These are phyloP conservation scores for Noccaea caerulescens DNA, from an alignment of 345 rosid genomes.

Conservation along the genomic window DNA sequence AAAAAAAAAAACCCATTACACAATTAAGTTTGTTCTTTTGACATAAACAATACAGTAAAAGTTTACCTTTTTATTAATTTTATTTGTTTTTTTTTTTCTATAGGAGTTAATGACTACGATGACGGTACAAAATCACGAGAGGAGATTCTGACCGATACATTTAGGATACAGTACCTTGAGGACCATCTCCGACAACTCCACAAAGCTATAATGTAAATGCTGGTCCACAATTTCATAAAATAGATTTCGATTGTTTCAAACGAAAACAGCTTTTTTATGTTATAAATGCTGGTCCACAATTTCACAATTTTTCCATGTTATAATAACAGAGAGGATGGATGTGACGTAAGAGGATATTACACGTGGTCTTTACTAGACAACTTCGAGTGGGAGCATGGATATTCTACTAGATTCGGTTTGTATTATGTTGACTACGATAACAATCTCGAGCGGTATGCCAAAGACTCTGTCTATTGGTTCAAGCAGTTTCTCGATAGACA, in stretches of 20 bases:
- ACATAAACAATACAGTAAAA: not conserved
- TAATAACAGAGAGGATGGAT: constrained; percentile 45
- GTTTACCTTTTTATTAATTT: not conserved
- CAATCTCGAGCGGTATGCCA: constrained; percentile 38
- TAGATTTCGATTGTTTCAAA: no score
- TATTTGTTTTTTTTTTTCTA: not conserved
- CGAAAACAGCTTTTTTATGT: no score
- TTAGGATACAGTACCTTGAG: constrained; percentile 35
- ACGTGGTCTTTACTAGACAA: constrained; percentile 53
- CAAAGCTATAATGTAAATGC: constrained; percentile 39
- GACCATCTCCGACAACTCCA: constrained; percentile 41
- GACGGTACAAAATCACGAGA: constrained; percentile 32
- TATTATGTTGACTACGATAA: constrained; percentile 46
- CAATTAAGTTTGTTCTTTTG: no score
- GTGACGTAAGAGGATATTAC: constrained; percentile 46
- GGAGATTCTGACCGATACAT: constrained; percentile 36
- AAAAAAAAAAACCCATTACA: no score
- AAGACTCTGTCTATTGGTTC: constrained; percentile 43
- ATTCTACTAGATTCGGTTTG: constrained; percentile 44
- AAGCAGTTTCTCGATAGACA: constrained; percentile 28
- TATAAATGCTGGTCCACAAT: no score
- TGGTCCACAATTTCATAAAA: not conserved
- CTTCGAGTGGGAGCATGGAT: constrained; percentile 52
- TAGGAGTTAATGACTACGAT: constrained; percentile 32
- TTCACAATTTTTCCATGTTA: not conserved